A percentile compares a stretch with the other conserved stretches of the same genome.
Conservation (phyloP, 164 flowering plant genomes). For the Berberis thunbergii region DNA sequence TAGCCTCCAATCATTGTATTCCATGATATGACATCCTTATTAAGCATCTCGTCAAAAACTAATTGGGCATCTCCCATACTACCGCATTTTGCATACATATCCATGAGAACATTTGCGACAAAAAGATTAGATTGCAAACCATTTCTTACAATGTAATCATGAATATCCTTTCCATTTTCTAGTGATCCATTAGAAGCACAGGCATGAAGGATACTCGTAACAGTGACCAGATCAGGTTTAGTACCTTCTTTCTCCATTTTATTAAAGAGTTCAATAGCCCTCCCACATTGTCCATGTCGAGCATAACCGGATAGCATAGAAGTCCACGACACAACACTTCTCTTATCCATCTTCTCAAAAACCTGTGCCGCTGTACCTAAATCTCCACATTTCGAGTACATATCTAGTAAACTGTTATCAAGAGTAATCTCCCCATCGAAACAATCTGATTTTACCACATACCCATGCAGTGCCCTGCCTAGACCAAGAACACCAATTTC, state of each 20-base stretch:
- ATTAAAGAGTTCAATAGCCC: slow-evolving; percentile 6
- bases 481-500: slow-evolving; percentile 7
- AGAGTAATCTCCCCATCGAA: slow-evolving; percentile 6
- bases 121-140: slow-evolving; percentile 8
- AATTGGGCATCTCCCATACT: slow-evolving; percentile 10
- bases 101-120: slow-evolving; percentile 13
- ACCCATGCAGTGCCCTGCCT: slow-evolving; percentile 13
- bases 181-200: slow-evolving; percentile 10
- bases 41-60: slow-evolving; percentile 9
- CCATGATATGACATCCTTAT: slow-evolving; percentile 11
- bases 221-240: slow-evolving; percentile 9
- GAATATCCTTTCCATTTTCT: slow-evolving; percentile 8
- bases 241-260: slow-evolving; percentile 11
- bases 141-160: slow-evolving; percentile 7
- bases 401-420: slow-evolving; percentile 8
- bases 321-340: slow-evolving; percentile 13
- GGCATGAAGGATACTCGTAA: slow-evolving; percentile 12
- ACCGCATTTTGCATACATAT: slow-evolving; percentile 13
- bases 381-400: slow-evolving; percentile 16
- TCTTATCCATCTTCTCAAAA: slow-evolving; percentile 8
- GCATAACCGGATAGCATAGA: slow-evolving; percentile 13
- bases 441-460: slow-evolving; percentile 1
- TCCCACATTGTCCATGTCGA: slow-evolving; percentile 11
- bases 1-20: slow-evolving; percentile 16
- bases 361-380: slow-evolving; percentile 6